Evolutionary conservation across 73 alveolate species (phyloP).

Genomic region (Paraurostyla sp.): DNA sequence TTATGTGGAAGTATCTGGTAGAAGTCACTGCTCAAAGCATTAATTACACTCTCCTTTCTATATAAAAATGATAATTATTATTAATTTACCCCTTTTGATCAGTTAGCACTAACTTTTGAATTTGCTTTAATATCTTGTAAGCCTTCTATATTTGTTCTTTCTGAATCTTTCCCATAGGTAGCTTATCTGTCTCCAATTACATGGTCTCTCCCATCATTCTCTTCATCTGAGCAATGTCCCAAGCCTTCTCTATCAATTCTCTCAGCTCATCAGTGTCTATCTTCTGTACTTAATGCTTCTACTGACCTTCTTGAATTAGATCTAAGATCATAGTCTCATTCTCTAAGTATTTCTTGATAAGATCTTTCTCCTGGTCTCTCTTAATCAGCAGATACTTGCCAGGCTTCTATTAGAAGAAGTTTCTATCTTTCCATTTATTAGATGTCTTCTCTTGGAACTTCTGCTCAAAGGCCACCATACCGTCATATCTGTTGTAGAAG

Average conservation of each 20-base stretch:
- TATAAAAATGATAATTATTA: neutral
- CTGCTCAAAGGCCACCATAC: constrained; percentile 69
- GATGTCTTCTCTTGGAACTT: constrained; percentile 78
- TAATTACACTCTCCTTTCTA: constrained; percentile 36
- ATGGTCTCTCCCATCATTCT: constrained; percentile 84
- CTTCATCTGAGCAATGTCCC: constrained; percentile 88
- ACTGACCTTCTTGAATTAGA: neutral
- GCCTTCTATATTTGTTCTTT: constrained; percentile 84
- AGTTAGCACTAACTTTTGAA: constrained; percentile 57
- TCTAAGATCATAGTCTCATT: constrained; percentile 44
- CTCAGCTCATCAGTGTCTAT: constrained; percentile 13
- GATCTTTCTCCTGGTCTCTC: constrained; percentile 72
- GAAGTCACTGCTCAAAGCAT: constrained; percentile 78
- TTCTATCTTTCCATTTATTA: constrained; percentile 79
- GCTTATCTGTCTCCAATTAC: constrained; percentile 85
- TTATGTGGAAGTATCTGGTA: constrained; percentile 82
- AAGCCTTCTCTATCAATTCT: constrained; percentile 75
- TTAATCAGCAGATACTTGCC: constrained; percentile 76
- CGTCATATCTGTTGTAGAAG: constrained; percentile 71
- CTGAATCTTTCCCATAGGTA: constrained; percentile 93
- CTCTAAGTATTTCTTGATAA: constrained; percentile 54
- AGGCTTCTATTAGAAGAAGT: constrained; percentile 66
- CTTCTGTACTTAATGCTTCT: constrained; percentile 11
- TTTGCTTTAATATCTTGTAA: constrained; percentile 75
- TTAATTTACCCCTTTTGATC: neutral